Conservation (phyloP, 2,329 filamentous ascomycete genomes). For the Microsporum ferrugineum region DNA sequence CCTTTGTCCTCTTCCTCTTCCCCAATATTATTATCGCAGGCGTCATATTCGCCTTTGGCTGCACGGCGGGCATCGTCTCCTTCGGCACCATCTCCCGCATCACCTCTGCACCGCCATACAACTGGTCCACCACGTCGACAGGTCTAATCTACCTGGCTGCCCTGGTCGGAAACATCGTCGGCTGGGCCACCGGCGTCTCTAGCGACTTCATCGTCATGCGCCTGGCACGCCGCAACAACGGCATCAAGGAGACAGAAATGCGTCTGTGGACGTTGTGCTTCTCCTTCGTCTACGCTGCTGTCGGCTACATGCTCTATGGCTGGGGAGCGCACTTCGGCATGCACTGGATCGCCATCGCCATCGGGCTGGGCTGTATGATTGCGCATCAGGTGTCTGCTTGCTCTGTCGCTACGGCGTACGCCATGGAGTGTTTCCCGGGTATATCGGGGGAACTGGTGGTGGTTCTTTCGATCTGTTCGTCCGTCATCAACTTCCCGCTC, state of each 20-base stretch:
- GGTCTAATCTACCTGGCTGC: constrained; percentile 20
- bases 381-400: not conserved
- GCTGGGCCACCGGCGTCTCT: constrained; percentile 9
- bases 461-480: not conserved
- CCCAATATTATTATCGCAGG: constrained; percentile 20
- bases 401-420: not conserved
- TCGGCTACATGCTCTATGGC: constrained; percentile 20
- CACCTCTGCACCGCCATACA: constrained; percentile 20
- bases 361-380: constrained; percentile 18
- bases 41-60: constrained; percentile 21
- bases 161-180: constrained; percentile 17
- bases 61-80: constrained; percentile 24
- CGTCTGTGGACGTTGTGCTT: constrained; percentile 23
- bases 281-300: constrained; percentile 18
- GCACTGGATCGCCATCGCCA: constrained; percentile 22
- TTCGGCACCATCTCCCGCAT: constrained; percentile 24
- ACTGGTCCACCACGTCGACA: constrained; percentile 19
- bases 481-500: not conserved
- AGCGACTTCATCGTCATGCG: constrained; percentile 21
- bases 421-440: not conserved
- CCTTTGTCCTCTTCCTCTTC: constrained; percentile 22
- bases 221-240: constrained; percentile 33
- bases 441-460: not conserved
- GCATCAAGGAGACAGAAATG: constrained; percentile 30
- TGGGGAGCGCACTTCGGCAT: constrained; percentile 21